Percentiles rank a stretch among this genome's conserved stretches.
Evolutionary conservation across 305 asterid genomes (phyloP).

Genomic region (Withania somnifera): DNA sequence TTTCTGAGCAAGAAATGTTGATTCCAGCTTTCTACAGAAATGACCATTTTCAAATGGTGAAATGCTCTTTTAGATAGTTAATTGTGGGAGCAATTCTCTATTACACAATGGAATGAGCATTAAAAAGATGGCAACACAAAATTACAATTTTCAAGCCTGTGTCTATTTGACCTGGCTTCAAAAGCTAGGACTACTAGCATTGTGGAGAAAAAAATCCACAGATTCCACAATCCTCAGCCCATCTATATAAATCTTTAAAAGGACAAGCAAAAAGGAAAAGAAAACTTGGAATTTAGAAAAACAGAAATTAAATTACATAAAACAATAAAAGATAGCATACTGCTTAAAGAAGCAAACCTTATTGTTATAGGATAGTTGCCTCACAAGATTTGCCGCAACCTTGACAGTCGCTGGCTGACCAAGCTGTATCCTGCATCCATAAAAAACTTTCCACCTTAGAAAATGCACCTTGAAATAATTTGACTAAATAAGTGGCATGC

Average conservation of each 20-base stretch:
- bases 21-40: background rate
- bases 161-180: background rate
- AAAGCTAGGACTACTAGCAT: background rate
- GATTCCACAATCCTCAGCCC: background rate
- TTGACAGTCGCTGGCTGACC: conserved; percentile 96
- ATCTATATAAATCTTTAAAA: background rate
- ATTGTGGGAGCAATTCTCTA: background rate
- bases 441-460: background rate
- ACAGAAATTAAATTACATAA: background rate
- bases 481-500: background rate
- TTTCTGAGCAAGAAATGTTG: background rate
- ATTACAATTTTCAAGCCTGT: background rate
- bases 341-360: conserved; percentile 36
- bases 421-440: conserved; percentile 67
- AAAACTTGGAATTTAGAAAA: background rate
- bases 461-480: background rate
- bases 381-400: conserved; percentile 81
- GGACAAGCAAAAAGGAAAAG: background rate
- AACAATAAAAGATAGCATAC: background rate
- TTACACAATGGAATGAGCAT: background rate
- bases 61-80: background rate
- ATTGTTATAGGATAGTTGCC: conserved; percentile 69
- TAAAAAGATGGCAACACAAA: background rate
- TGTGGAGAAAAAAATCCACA: background rate
- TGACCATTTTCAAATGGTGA: background rate